Conservation (phyloP, 306 rosid genomes). For the Albizia julibrissin region DNA sequence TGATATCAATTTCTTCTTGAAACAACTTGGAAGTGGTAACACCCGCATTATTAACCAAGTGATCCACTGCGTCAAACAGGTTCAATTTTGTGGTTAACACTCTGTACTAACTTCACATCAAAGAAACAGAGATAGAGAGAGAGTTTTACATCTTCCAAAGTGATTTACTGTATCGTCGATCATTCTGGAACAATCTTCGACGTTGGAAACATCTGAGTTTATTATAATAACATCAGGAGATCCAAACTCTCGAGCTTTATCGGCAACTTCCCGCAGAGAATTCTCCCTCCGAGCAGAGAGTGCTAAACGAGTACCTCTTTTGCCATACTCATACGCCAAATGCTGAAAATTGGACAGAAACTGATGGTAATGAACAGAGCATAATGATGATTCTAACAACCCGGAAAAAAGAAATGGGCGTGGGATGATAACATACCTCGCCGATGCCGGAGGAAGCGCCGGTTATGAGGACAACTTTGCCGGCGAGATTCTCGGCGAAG, state of each 20-base stretch:
- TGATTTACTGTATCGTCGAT: slow-evolving; percentile 45
- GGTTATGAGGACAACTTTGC: slow-evolving; percentile 54
- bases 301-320: slow-evolving; percentile 52
- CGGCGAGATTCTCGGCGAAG: slow-evolving; percentile 39
- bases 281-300: slow-evolving; percentile 46
- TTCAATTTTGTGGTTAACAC: not conserved
- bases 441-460: slow-evolving; percentile 50
- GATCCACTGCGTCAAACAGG: slow-evolving; percentile 59
- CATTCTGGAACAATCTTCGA: slow-evolving; percentile 47
- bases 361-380: not conserved
- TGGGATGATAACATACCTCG: not conserved
- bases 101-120: not conserved
- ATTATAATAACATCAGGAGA: slow-evolving; percentile 49
- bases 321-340: slow-evolving; percentile 61
- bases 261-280: slow-evolving; percentile 40
- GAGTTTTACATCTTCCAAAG: slow-evolving; percentile 40
- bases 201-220: slow-evolving; percentile 49
- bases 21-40: slow-evolving; percentile 40
- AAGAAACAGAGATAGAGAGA: not conserved
- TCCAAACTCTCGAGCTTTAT: slow-evolving; percentile 38
- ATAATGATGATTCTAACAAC: not conserved
- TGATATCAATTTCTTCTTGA: slow-evolving; percentile 56
- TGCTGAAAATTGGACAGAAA: slow-evolving; percentile 28
- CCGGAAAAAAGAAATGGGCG: not conserved
- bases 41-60: slow-evolving; percentile 77